Evolutionary conservation across 768 basidiomycete genomes (phyloP), one percentile per base, ranked within the genome.

Genomic region (Candolleomyces efflorescens): DNA sequence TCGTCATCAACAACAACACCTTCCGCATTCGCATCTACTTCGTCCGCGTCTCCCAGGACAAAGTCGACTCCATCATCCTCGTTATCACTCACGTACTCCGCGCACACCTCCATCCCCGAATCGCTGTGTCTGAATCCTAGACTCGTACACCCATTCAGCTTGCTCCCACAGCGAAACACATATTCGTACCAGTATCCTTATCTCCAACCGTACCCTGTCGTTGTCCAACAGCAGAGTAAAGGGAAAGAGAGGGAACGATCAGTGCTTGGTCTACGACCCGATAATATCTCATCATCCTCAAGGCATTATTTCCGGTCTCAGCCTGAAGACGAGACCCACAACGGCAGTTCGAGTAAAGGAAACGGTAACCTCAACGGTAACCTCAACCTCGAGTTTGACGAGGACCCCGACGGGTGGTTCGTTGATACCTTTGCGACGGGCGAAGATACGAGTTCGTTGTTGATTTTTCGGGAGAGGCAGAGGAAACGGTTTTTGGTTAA

Each of bases 101-200:
- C 51, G 36, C 51, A 53, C 37, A 53, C 51, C 12, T 53, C 51
- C 17, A 53, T 53, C 36, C 51, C 51, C n/a, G 37, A 53, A 36
- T 50, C 49, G 36, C 3, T 20, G 27, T 27, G 17, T 11, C 1
- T 20, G 4, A 18, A 20, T 26, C 27, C 24, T 12, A 17, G 15
- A 26, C 4, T 18, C 20, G 49, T 18, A 32, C 51, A 53, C 51
- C 51, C 49, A 26, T 38, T 53, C 22, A 53, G 51, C 37, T 13
- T 22, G 18, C 17, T 48, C 18, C 24, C 46, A 32, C 5, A 5
- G 32, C 32, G 2, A 11, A 32, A 32, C 5, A 32, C 15, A 17
- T 50, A 26, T 50, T 24, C 49, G 24, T 50, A 15, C 27, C 24
- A 50, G 9, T 24, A 17, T 44, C 43, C 43, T 22, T 17, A 48